These are phyloP conservation scores for Oenanthe sinensis DNA, from an alignment of 129 eudicot genomes.

Conservation along the genomic window DNA sequence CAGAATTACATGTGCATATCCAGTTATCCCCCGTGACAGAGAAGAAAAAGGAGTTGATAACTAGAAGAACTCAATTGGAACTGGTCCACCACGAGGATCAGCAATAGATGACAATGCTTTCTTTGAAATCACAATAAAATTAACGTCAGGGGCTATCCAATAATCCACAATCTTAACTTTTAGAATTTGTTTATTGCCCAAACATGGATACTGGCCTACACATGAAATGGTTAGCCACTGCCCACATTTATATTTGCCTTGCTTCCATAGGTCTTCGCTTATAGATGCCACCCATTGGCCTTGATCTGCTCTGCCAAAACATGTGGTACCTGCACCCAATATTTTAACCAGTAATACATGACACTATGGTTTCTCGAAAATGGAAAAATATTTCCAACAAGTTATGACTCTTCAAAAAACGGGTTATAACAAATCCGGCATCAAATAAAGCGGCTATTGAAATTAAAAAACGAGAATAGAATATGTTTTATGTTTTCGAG, in stretches of 20 bases:
- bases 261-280: background rate
- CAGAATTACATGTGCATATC: no score
- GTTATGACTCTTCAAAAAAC: no score
- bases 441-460: no score
- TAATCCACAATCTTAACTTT: background rate
- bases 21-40: no score
- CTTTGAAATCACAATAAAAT: background rate
- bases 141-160: background rate
- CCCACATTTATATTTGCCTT: background rate
- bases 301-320: background rate
- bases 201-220: background rate
- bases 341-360: no score
- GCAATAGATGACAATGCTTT: background rate
- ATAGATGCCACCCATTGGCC: background rate
- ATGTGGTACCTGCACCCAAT: background rate
- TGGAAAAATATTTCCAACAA: no score
- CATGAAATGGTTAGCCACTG: background rate
- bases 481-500: no score
- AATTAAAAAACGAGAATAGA: no score
- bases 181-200: no score
- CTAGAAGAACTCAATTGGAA: background rate
- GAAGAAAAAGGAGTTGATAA: no score
- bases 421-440: no score
- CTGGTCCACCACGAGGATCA: background rate
- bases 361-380: no score